phyloP scores from a whole-genome alignment of 2,329 filamentous ascomycete species.

The Trichoderma gracile region DNA sequence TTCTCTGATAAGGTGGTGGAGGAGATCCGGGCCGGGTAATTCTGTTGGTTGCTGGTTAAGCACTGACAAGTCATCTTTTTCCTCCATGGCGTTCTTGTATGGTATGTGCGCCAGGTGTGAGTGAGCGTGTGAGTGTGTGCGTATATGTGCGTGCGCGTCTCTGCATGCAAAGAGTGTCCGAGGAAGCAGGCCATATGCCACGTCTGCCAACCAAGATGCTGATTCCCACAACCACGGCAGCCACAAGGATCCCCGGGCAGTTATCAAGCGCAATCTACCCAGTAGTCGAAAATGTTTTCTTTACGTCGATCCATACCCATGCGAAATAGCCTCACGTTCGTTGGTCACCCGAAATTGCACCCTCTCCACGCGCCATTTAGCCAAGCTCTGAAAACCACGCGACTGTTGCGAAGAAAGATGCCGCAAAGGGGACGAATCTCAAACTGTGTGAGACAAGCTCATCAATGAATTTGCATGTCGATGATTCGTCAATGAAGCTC shows the following conservation, averaged over 20 bases:
- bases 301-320: slow-evolving; percentile 8
- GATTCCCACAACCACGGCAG: slow-evolving; percentile 1
- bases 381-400: slow-evolving; percentile 1
- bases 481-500: slow-evolving; percentile 18
- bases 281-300: slow-evolving; percentile 7
- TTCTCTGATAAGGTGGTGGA: slow-evolving; percentile 61
- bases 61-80: slow-evolving; percentile 43
- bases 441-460: neutral
- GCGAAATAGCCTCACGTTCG: slow-evolving; percentile 20
- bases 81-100: slow-evolving; percentile 17
- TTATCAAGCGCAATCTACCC: slow-evolving; percentile 3
- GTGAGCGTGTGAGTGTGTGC: neutral
- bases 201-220: slow-evolving; percentile 13
- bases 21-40: slow-evolving; percentile 47
- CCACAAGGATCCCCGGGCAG: neutral
- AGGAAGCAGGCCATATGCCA: neutral
- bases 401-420: neutral
- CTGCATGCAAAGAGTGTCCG: slow-evolving; percentile 7
- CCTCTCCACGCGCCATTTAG: slow-evolving; percentile 8
- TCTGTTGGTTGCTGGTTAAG: slow-evolving; percentile 47
- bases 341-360: slow-evolving; percentile 13
- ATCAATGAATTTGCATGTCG: slow-evolving; percentile 9
- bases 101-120: neutral
- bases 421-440: too few species aligned
- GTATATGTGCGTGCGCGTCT: neutral